phyloP scores from a whole-genome alignment of 2,329 filamentous ascomycete species.

The Botrytis cinerea region DNA sequence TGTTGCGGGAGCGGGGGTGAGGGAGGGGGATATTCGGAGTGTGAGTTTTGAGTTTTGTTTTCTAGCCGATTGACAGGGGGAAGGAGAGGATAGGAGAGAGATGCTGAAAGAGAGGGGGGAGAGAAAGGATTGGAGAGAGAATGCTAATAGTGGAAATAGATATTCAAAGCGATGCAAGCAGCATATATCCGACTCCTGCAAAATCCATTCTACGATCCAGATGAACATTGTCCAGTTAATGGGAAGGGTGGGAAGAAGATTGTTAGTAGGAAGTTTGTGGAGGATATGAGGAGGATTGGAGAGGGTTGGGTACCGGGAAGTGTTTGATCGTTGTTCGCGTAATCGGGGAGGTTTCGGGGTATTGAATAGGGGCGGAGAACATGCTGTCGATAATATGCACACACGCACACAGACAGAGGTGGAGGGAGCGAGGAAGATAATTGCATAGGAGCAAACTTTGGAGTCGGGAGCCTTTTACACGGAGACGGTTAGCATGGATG shows the following conservation, averaged over 20 bases:
- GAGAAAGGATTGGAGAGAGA: not conserved
- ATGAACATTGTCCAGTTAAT: slow-evolving; percentile 69
- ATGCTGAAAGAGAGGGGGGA: too few species aligned
- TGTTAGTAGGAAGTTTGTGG: slow-evolving; percentile 75
- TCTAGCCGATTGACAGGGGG: not conserved
- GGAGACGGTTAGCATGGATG: not conserved
- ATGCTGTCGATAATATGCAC: not conserved
- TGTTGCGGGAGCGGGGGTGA: slow-evolving; percentile 54
- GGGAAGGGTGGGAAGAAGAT: slow-evolving; percentile 68
- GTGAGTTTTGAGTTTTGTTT: slow-evolving; percentile 10
- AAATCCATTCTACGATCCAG: slow-evolving; percentile 93
- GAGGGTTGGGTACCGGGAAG: slow-evolving; percentile 79
- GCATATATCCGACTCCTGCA: slow-evolving; percentile 86
- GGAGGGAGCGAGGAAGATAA: not conserved
- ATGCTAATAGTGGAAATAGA: slow-evolving; percentile 46
- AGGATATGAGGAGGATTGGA: slow-evolving; percentile 83
- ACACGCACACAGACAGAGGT: not conserved
- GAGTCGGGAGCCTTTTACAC: not conserved
- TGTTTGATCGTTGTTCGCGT: not conserved
- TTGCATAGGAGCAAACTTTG: not conserved
- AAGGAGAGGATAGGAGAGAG: slow-evolving; percentile 13
- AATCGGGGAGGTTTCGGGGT: not conserved
- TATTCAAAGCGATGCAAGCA: slow-evolving; percentile 89
- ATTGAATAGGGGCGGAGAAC: not conserved
- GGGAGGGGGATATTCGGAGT: slow-evolving; percentile 67